Base-by-base conservation (phyloP, 176 grass and related monocot genomes). In the Coix lacrymajobi region DNA sequence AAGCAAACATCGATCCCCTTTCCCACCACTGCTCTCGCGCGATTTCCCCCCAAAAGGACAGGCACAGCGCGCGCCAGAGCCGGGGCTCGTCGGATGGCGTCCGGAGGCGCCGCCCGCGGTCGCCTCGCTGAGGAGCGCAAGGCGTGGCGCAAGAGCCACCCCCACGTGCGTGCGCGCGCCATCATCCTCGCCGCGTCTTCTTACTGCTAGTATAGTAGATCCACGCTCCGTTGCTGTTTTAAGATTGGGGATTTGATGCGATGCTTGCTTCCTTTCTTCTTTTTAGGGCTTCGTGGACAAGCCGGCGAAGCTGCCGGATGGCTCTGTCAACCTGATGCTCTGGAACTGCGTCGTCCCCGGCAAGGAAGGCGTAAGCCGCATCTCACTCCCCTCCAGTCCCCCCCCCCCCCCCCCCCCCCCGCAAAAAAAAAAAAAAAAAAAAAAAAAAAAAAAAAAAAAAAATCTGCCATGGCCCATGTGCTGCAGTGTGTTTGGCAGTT, bases 251-350 rank as follows among this genome's bases (percentile, higher is more conserved):
- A 24, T 26, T 17, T 39, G n/a, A 25, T 58, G n/a, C 25, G 66
- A 11, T 64, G 54, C 40, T 64, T 58, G 32, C 29, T 84, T 84
- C 13, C 2, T 76, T 79, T n/a, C 44, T 58, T 58, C 26, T 10
- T 29, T 80, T 81, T 72, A 95, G 95, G 92, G 95, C n/a, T 98
- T 98, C 62, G 92, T 98, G 61, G 95, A 92, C 28, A 94, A 90
- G 87, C 95, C 92, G 34, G 88, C 81, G 71, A 95, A 86, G 29
- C 69, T 93, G 87, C 82, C 75, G 19, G 95, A 98, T 86, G 95
- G 92, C 45, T 88, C 90, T 29, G 90, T 89, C 52, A 91, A 95
- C 58, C 90, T 98, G 34, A 93, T 98, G 92, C 38, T 92, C 36
- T 98, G 95, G 95, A 73, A 84, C 29, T 98, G 95, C 72, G 39